Conservation (phyloP, 2,329 filamentous ascomycete species). For the Calonectria montana region DNA sequence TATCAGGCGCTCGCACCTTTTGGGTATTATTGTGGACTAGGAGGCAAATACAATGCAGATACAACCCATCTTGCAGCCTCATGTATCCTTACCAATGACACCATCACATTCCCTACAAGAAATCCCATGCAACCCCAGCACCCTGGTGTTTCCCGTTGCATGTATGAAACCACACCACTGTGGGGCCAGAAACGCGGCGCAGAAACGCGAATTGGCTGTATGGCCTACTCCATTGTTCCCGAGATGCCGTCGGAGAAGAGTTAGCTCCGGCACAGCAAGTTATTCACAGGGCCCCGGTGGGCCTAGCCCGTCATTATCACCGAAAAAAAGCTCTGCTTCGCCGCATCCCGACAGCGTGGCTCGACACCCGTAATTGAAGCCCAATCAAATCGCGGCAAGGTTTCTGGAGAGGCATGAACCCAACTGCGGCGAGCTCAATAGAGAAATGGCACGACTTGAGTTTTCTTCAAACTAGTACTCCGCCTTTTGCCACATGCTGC, state of each 20-base stretch:
- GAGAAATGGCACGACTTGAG: neutral
- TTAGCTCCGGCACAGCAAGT: neutral
- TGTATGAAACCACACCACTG: neutral
- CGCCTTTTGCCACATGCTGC: neutral
- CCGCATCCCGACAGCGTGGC: constrained; percentile 2
- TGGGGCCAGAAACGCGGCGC: neutral
- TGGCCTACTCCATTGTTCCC: neutral
- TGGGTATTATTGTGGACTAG: no score
- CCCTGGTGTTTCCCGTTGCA: neutral
- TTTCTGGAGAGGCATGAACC: neutral
- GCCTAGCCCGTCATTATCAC: neutral
- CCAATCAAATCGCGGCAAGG: neutral
- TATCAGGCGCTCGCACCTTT: neutral
- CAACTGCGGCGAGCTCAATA: neutral
- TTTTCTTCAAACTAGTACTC: neutral
- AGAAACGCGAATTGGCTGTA: neutral
- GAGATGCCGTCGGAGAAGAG: neutral
- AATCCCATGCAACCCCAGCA: neutral
- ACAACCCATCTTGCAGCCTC: neutral
- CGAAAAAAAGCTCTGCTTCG: neutral
- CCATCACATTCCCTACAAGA: neutral
- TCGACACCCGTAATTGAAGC: neutral
- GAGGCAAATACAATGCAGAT: neutral
- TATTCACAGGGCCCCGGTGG: neutral
- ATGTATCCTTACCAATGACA: neutral